Percentiles rank a stretch among this genome's conserved stretches.
Evolutionary conservation across 441 rosid genomes (phyloP).

Genomic region (Jatropha podagrica): DNA sequence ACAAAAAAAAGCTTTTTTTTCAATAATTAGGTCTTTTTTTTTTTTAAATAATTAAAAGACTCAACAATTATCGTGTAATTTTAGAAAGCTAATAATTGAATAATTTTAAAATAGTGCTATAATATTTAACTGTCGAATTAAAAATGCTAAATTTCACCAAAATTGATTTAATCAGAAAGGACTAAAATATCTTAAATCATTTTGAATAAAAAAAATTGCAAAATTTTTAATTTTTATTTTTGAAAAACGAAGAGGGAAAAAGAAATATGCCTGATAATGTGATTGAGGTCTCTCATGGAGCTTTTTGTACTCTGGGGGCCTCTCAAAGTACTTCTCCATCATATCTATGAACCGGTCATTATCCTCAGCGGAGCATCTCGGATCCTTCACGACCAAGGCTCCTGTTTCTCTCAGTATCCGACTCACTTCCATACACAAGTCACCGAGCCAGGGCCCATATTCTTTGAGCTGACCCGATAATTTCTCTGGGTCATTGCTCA

Average conservation of each 20-base stretch:
- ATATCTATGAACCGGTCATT: conserved; percentile 81
- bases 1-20: no score
- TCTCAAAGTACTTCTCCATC: conserved; percentile 85
- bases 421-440: conserved; percentile 65
- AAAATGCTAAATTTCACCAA: no score
- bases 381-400: conserved; percentile 78
- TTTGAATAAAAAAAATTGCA: not conserved
- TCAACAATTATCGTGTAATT: no score
- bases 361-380: conserved; percentile 77
- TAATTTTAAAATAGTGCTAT: no score
- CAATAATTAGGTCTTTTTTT: no score
- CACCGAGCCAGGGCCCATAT: conserved; percentile 35
- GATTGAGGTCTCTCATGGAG: conserved; percentile 70
- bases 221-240: no score
- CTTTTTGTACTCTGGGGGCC: conserved; percentile 60
- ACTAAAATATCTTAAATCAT: no score
- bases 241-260: not conserved
- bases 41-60: no score
- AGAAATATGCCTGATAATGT: conserved; percentile 65
- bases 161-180: no score
- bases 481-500: conserved; percentile 23
- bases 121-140: no score
- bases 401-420: conserved; percentile 76
- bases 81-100: no score
- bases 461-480: conserved; percentile 19